A percentile compares a stretch with the other conserved stretches of the same genome.
These are phyloP conservation scores for Chalciporus chontae DNA, from an alignment of 768 basidiomycete species.

Conservation along the genomic window DNA sequence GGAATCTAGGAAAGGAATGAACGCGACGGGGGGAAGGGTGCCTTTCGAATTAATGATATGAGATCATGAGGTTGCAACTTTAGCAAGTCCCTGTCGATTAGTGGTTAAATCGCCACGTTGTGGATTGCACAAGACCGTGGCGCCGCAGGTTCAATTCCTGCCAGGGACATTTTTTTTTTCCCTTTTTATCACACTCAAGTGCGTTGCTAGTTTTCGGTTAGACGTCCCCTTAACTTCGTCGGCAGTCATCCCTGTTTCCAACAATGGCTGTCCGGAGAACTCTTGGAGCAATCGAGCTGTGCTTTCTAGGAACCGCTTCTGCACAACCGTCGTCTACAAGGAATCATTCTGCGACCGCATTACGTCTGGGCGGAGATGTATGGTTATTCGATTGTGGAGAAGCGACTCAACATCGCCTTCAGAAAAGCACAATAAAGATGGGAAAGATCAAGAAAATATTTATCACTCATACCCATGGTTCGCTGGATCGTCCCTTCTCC, in stretches of 20 bases:
- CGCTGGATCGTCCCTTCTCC: not conserved
- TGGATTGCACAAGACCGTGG: slow-evolving; percentile 35
- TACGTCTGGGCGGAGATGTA: slow-evolving; percentile 64
- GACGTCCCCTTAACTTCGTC: too few species aligned
- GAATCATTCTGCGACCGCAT: slow-evolving; percentile 70
- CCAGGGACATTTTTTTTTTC: slow-evolving; percentile 32
- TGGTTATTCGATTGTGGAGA: slow-evolving; percentile 89
- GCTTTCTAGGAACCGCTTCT: slow-evolving; percentile 79
- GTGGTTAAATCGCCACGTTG: slow-evolving; percentile 43
- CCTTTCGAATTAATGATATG: not conserved
- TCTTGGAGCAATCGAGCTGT: slow-evolving; percentile 47
- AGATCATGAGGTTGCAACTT: fast-evolving
- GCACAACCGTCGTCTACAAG: slow-evolving; percentile 77
- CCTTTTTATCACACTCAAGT: not conserved
- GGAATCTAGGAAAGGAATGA: not conserved
- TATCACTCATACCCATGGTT: slow-evolving; percentile 88
- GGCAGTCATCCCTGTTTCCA: not conserved
- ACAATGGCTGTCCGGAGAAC: slow-evolving; percentile 19
- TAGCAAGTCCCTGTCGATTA: slow-evolving; percentile 38
- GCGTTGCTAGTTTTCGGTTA: too few species aligned
- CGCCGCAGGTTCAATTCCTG: slow-evolving; percentile 39
- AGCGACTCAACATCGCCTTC: slow-evolving; percentile 75
- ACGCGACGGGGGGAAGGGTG: too few species aligned
- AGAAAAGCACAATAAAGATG: slow-evolving; percentile 72
- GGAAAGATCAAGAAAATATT: slow-evolving; percentile 79